Conservation (phyloP, 305 asterid genomes). For the Petunia hybrid region DNA sequence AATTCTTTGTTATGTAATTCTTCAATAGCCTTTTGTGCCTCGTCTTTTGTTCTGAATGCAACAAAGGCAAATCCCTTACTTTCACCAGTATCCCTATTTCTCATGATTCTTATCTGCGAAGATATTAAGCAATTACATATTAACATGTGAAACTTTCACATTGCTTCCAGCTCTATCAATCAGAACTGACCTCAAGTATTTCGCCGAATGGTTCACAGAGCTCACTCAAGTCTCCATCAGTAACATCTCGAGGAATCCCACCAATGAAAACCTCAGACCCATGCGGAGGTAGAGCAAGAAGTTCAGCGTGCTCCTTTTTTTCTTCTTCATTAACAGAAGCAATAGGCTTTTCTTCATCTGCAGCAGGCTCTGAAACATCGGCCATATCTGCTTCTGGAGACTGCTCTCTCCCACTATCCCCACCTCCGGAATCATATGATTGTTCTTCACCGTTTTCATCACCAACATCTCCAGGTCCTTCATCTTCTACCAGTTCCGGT, state of each 20-base stretch:
- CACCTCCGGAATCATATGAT: slow-evolving; percentile 60
- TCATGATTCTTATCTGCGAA: slow-evolving; percentile 84
- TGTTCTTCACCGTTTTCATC: slow-evolving; percentile 71
- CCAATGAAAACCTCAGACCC: slow-evolving; percentile 97
- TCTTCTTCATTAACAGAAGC: slow-evolving; percentile 50
- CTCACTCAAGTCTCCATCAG: slow-evolving; percentile 83
- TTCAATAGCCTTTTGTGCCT: slow-evolving; percentile 89
- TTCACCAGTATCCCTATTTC: slow-evolving; percentile 94
- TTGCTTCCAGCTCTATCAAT: slow-evolving; percentile 14
- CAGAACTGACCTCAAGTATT: slow-evolving; percentile 67
- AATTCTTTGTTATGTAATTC: slow-evolving; percentile 82
- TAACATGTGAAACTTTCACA: not conserved
- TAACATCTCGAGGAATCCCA: slow-evolving; percentile 82
- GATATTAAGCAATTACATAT: slow-evolving; percentile 29
- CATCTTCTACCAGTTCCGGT: slow-evolving; percentile 83
- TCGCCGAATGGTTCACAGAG: slow-evolving; percentile 85
- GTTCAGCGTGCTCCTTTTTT: slow-evolving; percentile 61
- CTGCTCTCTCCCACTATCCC: slow-evolving; percentile 64
- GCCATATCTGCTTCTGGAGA: slow-evolving; percentile 55
- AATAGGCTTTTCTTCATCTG: slow-evolving; percentile 55
- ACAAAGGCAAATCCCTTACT: slow-evolving; percentile 98
- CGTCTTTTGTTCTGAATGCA: slow-evolving; percentile 79
- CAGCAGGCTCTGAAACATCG: slow-evolving; percentile 49
- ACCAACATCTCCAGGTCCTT: slow-evolving; percentile 64
- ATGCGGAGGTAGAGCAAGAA: slow-evolving; percentile 88